A percentile compares a stretch with the other conserved stretches of the same genome.
Evolutionary conservation across 2,329 filamentous ascomycete species (phyloP).

Genomic region (Zymoseptoria passerinii): DNA sequence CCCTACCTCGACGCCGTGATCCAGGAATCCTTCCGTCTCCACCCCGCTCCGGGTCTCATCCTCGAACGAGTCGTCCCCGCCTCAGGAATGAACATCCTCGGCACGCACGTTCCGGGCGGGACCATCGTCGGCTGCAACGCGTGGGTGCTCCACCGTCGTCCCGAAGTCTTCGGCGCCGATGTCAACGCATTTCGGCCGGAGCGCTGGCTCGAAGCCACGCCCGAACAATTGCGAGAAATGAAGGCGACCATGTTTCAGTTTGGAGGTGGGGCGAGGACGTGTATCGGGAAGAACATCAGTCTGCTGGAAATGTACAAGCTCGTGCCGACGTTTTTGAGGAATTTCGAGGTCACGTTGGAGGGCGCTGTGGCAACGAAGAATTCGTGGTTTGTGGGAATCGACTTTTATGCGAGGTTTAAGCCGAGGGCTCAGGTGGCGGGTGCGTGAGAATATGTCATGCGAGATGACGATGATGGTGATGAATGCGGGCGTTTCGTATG

Average conservation of each 20-base stretch:
- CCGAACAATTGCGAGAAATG: constrained; percentile 56
- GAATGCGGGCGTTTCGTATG: neutral
- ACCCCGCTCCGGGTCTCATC: constrained; percentile 64
- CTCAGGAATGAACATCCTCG: constrained; percentile 55
- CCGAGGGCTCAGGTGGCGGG: constrained; percentile 14
- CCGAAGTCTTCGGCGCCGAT: constrained; percentile 60
- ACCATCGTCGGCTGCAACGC: constrained; percentile 68
- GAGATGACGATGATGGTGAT: too few relatives aligned
- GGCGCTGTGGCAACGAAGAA: constrained; percentile 42
- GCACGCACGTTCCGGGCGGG: constrained; percentile 55
- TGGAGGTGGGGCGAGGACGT: constrained; percentile 62
- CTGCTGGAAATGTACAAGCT: constrained; percentile 45
- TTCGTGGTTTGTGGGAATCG: constrained; percentile 46
- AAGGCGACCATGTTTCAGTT: constrained; percentile 65
- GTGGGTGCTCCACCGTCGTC: constrained; percentile 63
- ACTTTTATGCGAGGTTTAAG: constrained; percentile 39
- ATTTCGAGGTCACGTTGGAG: constrained; percentile 51
- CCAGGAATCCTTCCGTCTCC: constrained; percentile 68
- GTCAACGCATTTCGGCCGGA: constrained; percentile 60
- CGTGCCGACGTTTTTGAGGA: constrained; percentile 50
- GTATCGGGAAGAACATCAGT: constrained; percentile 49
- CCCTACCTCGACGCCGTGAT: constrained; percentile 70
- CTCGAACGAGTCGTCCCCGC: constrained; percentile 65
- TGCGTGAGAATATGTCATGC: too few relatives aligned
- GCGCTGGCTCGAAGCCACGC: constrained; percentile 51